Evolutionary conservation across 352 stramenopile species (phyloP), one percentile per base, ranked within the genome.

Genomic region (Globisporangium irregulare): DNA sequence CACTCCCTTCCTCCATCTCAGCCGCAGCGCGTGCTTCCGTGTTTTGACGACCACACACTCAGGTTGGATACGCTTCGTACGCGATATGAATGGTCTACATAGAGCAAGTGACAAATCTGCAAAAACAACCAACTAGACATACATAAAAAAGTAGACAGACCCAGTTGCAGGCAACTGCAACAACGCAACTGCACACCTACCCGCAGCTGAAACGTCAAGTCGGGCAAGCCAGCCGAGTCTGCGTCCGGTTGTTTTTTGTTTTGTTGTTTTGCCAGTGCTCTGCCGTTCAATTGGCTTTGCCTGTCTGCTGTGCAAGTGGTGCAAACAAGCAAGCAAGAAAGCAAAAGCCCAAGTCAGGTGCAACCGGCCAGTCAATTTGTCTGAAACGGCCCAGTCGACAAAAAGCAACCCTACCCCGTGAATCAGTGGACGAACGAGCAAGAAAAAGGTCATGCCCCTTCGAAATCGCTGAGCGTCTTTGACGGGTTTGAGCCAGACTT

Each of bases 151-250:
- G 15, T 50, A 50, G 41, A 50, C 41, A 50, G 41, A 50, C 41
- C 41, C 41, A 55, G 48, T 38, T 38, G 32, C 32, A 38, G 48
- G 48, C 46, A 25, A 54, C 46, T 5, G 54, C 54, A 59, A 59
- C 54, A 54, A 20, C 3, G 54, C 54, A 59, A 59, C 54, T 59
- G 54, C 54, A 59, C 54, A 41, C 54, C 54, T 59, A 59, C 9
- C 54, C 54, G 54, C 57, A 14, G 7, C 4, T 48, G 4, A 48
- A 48, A 48, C 41, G 15, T 48, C 41, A 48, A 48, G 41, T n/a
- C 41, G 41, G 15, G 41, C 41, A 12, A 43, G 36, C 36, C 36
- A 43, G 36, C 36, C 8, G 5, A 41, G 10, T 41, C 15, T n/a
- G 14, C 15, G 41, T 48, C 41, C 41, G 14, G 15, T 53, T 51